Conservation (phyloP, 2,329 filamentous ascomycete species). For the Corniculantispora saksenae region DNA sequence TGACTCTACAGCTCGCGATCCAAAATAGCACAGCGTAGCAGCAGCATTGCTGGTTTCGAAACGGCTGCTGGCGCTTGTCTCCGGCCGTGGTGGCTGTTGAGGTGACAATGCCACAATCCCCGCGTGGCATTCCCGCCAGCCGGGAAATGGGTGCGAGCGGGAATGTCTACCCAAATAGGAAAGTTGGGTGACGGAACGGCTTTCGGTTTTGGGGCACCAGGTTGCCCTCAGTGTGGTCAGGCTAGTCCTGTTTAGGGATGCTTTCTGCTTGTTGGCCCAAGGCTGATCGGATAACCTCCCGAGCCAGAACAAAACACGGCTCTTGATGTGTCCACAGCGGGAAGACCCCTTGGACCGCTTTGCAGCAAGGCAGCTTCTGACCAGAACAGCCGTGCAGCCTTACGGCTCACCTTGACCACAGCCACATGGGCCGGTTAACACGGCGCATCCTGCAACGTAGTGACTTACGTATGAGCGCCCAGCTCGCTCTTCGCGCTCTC, state of each 20-base stretch:
- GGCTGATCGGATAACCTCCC: constrained; percentile 2
- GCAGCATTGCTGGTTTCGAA: not conserved
- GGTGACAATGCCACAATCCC: not conserved
- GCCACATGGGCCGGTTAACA: not conserved
- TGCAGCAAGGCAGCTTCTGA: not conserved
- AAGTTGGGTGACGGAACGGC: not conserved
- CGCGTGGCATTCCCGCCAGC: not conserved
- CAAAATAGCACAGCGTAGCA: not conserved
- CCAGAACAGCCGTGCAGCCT: constrained; percentile 6
- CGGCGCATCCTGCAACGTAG: constrained; percentile 5
- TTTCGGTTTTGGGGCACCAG: constrained; percentile 10
- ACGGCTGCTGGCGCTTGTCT: not conserved
- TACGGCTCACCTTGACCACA: not conserved
- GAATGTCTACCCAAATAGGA: constrained; percentile 2
- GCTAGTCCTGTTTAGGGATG: constrained; percentile 6
- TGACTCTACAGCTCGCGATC: not conserved
- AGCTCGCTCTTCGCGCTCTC: constrained; percentile 1
- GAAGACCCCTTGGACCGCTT: not conserved
- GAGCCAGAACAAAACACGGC: not conserved
- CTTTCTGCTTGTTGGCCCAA: not conserved
- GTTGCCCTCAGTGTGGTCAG: not conserved
- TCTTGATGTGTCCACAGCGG: not conserved
- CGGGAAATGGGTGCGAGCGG: not conserved
- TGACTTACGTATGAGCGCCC: constrained; percentile 9
- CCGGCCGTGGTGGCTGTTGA: not conserved